Percentiles rank a stretch among this genome's conserved stretches.
Evolutionary conservation across 2,329 filamentous ascomycete genomes (phyloP).

Genomic region (Xylariaceae sp.): DNA sequence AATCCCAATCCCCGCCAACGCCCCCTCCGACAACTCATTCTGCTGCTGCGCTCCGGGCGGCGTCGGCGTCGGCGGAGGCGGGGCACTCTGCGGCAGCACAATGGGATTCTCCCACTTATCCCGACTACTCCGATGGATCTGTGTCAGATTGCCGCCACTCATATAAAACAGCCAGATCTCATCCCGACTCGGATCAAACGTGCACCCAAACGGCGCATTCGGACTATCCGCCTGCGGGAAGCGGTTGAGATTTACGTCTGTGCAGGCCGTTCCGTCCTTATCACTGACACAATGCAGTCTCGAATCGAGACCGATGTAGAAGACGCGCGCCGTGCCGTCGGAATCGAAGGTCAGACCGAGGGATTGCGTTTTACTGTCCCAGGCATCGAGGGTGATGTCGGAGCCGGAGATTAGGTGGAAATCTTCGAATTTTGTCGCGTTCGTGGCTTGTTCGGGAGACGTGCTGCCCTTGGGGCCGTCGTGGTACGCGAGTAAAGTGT

Average conservation of each 20-base stretch:
- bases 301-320: slow-evolving; percentile 27
- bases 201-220: slow-evolving; percentile 28
- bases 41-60: background rate
- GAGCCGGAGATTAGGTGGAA: background rate
- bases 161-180: slow-evolving; percentile 33
- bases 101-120: slow-evolving; percentile 28
- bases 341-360: slow-evolving; percentile 15
- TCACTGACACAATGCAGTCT: slow-evolving; percentile 27
- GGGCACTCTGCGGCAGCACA: slow-evolving; percentile 16
- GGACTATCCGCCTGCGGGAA: slow-evolving; percentile 34
- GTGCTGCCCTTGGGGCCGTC: background rate
- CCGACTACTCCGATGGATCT: slow-evolving; percentile 25
- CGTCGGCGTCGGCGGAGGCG: background rate
- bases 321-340: slow-evolving; percentile 11
- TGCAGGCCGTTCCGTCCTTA: background rate
- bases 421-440: slow-evolving; percentile 2
- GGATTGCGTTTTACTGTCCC: slow-evolving; percentile 10
- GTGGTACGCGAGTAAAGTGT: background rate
- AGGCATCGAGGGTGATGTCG: slow-evolving; percentile 7
- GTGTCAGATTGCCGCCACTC: slow-evolving; percentile 25
- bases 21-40: slow-evolving; percentile 7
- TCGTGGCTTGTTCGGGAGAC: slow-evolving; percentile 1
- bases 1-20: slow-evolving; percentile 18
- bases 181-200: slow-evolving; percentile 23
- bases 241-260: slow-evolving; percentile 7